A percentile compares a stretch with the other conserved stretches of the same genome.
These are phyloP conservation scores for Mastigamoeba balamuthi DNA, from an alignment of 78 protist species.

Conservation along the genomic window DNA sequence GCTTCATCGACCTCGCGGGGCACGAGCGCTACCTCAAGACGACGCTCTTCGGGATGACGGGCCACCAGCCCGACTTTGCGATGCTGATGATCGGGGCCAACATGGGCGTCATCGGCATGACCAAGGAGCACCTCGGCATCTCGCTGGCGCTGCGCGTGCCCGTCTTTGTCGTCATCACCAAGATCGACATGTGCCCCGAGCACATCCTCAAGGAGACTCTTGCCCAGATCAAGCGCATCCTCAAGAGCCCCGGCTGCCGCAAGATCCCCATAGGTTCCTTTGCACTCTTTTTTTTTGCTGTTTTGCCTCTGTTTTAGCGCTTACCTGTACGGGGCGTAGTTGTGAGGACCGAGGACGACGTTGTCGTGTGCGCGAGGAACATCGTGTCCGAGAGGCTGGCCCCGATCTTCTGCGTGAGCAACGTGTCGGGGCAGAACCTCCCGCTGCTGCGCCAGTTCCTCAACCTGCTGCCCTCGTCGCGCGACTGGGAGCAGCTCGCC, in stretches of 20 bases:
- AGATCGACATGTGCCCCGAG: constrained; percentile 81
- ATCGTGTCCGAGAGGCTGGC: constrained; percentile 46
- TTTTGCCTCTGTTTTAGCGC: no score
- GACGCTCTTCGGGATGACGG: constrained; percentile 89
- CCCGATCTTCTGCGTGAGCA: constrained; percentile 73
- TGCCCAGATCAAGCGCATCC: constrained; percentile 39
- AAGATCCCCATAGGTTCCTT: constrained; percentile 60
- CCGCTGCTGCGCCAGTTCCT: constrained; percentile 52
- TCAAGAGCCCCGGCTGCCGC: constrained; percentile 43
- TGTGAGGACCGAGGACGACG: constrained; percentile 67
- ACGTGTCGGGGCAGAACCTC: constrained; percentile 80
- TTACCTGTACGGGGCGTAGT: no score
- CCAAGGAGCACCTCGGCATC: constrained; percentile 82
- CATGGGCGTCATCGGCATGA: constrained; percentile 44
- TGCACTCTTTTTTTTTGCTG: background rate
- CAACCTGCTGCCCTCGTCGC: constrained; percentile 67
- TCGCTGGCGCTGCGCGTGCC: constrained; percentile 81
- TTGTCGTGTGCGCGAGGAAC: constrained; percentile 51
- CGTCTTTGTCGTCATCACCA: constrained; percentile 72
- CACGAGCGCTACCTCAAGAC: constrained; percentile 82
- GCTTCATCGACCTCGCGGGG: constrained; percentile 85
- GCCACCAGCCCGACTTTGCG: constrained; percentile 66
- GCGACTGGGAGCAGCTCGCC: constrained; percentile 37
- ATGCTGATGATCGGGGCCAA: constrained; percentile 61
- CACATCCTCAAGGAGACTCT: constrained; percentile 57